Conservation (phyloP, 139 green algal genomes). For the Pseudopediastrum boryanum region DNA sequence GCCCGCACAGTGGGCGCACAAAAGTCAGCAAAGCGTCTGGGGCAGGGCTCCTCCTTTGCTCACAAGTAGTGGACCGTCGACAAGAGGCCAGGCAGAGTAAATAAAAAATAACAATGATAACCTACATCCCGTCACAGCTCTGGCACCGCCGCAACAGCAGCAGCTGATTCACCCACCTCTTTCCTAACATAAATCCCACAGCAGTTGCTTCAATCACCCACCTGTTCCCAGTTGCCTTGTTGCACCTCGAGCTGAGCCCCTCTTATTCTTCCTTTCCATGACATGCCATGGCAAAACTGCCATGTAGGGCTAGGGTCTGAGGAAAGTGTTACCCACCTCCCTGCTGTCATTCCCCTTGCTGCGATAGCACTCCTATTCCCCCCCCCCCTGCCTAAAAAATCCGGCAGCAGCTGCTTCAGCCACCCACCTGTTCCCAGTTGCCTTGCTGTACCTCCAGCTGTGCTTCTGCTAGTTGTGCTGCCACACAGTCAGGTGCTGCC, state of each 20-base stretch:
- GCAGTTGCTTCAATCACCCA: conserved; percentile 1
- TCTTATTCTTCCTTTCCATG: conserved; percentile 57
- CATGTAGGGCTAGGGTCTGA: too few species aligned
- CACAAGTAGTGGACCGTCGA: too few species aligned
- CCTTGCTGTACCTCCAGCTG: conserved; percentile 40
- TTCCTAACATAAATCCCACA: background rate
- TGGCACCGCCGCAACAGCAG: too few species aligned
- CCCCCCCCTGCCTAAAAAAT: background rate
- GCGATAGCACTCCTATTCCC: background rate
- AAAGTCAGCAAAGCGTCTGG: too few species aligned
- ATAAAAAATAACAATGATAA: too few species aligned
- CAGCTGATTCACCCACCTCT: background rate
- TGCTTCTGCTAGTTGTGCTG: conserved; percentile 60
- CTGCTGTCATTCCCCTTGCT: background rate
- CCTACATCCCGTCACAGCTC: too few species aligned
- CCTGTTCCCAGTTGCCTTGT: conserved; percentile 53
- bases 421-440: conserved; percentile 55
- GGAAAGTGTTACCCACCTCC: too few species aligned
- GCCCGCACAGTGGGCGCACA: too few species aligned
- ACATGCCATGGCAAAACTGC: too few species aligned
- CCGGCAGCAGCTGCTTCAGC: background rate
- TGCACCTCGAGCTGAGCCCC: conserved; percentile 51
- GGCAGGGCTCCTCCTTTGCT: too few species aligned
- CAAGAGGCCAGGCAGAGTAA: too few species aligned
- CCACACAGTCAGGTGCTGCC: conserved; percentile 52